These are phyloP conservation scores for Alternaria gansuensis DNA, from an alignment of 2,329 filamentous ascomycete species.

Conservation along the genomic window DNA sequence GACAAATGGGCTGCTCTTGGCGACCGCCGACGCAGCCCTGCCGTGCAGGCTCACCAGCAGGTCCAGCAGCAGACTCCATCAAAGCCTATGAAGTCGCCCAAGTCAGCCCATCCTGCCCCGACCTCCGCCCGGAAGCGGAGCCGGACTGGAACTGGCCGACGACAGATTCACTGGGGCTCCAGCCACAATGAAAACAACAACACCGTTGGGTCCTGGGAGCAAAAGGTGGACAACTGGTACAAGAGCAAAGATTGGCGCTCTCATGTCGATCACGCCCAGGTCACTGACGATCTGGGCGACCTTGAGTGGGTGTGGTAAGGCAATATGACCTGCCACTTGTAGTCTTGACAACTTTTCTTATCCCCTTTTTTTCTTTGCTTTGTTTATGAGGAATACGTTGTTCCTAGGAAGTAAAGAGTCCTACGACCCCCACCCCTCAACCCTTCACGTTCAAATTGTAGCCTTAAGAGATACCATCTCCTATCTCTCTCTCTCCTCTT, in stretches of 20 bases:
- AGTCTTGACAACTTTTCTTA: constrained; percentile 57
- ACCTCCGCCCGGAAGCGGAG: constrained; percentile 52
- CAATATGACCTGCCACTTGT: constrained; percentile 70
- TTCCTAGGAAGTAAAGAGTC: constrained; percentile 40
- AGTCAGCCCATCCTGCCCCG: constrained; percentile 46
- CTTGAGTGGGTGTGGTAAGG: constrained; percentile 94
- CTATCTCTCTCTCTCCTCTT: constrained; percentile 42
- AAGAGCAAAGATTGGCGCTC: constrained; percentile 61
- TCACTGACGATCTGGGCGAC: constrained; percentile 74
- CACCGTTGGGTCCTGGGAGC: constrained; percentile 44
- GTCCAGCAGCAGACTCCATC: constrained; percentile 50
- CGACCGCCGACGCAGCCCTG: constrained; percentile 77
- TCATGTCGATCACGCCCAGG: constrained; percentile 46
- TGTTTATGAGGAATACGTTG: constrained; percentile 26
- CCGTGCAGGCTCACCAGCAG: constrained; percentile 55
- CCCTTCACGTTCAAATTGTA: constrained; percentile 43
- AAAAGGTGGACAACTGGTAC: constrained; percentile 54
- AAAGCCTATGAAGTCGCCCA: constrained; percentile 53
- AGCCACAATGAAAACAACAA: constrained; percentile 47
- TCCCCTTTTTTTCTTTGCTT: constrained; percentile 45
- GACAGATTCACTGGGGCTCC: constrained; percentile 49
- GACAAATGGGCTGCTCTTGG: constrained; percentile 94
- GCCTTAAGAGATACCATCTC: constrained; percentile 54
- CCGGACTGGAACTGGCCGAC: constrained; percentile 51
- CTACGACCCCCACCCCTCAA: constrained; percentile 28